A percentile compares a stretch with the other conserved stretches of the same genome.
Evolutionary conservation across 2,329 filamentous ascomycete genomes (phyloP).

Genomic region (Fusarium caatingaense): DNA sequence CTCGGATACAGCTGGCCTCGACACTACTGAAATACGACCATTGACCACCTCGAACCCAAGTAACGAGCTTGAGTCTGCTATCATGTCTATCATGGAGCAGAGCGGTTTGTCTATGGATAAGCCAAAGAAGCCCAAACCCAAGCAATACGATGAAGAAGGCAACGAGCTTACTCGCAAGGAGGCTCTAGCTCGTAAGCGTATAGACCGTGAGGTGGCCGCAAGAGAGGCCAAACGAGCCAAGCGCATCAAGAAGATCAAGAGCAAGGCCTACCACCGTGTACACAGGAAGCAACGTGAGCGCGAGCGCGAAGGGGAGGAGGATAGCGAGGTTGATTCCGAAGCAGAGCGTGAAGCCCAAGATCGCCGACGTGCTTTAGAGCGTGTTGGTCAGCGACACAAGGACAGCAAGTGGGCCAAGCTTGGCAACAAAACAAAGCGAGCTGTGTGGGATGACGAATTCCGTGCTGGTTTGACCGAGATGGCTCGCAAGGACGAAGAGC

Average conservation of each 20-base stretch:
- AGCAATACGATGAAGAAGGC: conserved; percentile 75
- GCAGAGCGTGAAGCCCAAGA: conserved; percentile 74
- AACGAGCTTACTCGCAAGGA: conserved; percentile 79
- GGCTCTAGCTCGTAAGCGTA: conserved; percentile 78
- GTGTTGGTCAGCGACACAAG: conserved; percentile 85
- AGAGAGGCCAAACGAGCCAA: conserved; percentile 89
- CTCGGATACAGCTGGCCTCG: conserved; percentile 68
- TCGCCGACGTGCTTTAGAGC: conserved; percentile 81
- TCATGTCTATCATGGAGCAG: conserved; percentile 89
- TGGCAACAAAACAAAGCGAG: conserved; percentile 80
- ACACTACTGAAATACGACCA: conserved; percentile 73
- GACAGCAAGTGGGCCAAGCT: conserved; percentile 95
- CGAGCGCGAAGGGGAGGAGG: conserved; percentile 66
- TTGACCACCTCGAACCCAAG: conserved; percentile 71
- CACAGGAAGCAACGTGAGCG: conserved; percentile 79
- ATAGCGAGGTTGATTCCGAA: conserved; percentile 71
- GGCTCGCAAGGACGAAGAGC: conserved; percentile 83
- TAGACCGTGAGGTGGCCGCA: conserved; percentile 85
- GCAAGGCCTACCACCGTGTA: conserved; percentile 91
- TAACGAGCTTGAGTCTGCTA: conserved; percentile 86
- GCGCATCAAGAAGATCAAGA: conserved; percentile 99
- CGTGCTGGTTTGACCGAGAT: conserved; percentile 82
- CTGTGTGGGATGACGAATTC: conserved; percentile 90
- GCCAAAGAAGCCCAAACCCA: conserved; percentile 62
- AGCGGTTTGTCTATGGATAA: conserved; percentile 75